Base-by-base conservation (phyloP, 495 filamentous ascomycete species). In the Aspergillus bertholletiae region DNA sequence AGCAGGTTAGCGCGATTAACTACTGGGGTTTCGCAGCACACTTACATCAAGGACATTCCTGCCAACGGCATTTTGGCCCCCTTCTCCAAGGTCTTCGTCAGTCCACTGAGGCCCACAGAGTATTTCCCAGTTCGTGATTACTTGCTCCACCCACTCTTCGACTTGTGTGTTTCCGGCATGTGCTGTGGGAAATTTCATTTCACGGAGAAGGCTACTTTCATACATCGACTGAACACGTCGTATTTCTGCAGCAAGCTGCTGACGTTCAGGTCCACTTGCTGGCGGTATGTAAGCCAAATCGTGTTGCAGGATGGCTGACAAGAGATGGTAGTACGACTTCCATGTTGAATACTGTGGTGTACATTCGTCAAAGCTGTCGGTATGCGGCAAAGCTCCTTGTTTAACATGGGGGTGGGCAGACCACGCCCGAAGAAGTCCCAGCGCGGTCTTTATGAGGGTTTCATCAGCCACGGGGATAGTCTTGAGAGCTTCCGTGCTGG, bases 71-170 rank as follows among this genome's bases (percentile, higher is more conserved):
- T 84, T 82, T 64, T 89, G 87, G 9, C 90, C 91, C 5, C 87
- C 90, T 65, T 85, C 82, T 13, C 88, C 89, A 23, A 95, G 76
- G 58, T 94, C 90, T 51, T 85, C 79, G 55, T 95, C 77, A 7
- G 65, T 79, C 88, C 90, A 94, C 20, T 77, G 77, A 15, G 83
- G 78, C 3, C 90, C 88, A 57, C 86, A 88, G 7, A 96, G 65
- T 34, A 90, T 75, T 30, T 80, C 70, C 95, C 95, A 98, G 67
- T 98, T 97, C 37, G 69, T 73, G 60, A 94, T 87, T 15, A 90
- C 88, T 46, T 84, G 76, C 54, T 89, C 83, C 6, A 89, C 83
- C 82, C 93, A 97, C 45, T 76, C 75, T 61, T 96, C 92, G 28
- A 97, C 79, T 59, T 87, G 86, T 22, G 79, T 70, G 61, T 89